Evolutionary conservation across 306 rosid genomes (phyloP).

Genomic region (Prinsepia uniflora): DNA sequence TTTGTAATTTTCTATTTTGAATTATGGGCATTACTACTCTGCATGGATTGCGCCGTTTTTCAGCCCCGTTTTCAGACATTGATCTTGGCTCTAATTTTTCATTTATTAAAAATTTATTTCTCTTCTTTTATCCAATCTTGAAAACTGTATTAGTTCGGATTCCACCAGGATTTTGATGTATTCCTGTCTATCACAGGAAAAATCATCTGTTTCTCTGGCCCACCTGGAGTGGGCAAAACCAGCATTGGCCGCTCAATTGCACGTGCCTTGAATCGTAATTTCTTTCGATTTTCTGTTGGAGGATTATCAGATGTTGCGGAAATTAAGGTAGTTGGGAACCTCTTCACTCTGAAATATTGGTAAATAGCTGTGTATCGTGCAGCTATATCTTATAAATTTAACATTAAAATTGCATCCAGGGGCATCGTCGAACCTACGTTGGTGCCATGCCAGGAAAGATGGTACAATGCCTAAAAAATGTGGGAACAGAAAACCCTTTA

Average conservation of each 20-base stretch:
- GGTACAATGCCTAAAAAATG: slow-evolving; percentile 97
- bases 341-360: slow-evolving; percentile 1
- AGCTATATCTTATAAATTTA: slow-evolving; percentile 16
- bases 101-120: too few species aligned
- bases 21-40: slow-evolving; percentile 6
- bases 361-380: not conserved
- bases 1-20: not conserved
- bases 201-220: slow-evolving; percentile 96
- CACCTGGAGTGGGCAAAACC: slow-evolving; percentile 99
- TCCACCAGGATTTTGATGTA: not conserved
- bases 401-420: slow-evolving; percentile 47
- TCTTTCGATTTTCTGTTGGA: slow-evolving; percentile 94
- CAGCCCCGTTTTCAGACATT: slow-evolving; percentile 8
- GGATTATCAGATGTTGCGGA: slow-evolving; percentile 97
- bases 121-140: not conserved
- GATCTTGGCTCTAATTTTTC: slow-evolving; percentile 10
- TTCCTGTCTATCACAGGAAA: slow-evolving; percentile 52
- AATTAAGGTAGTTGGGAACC: slow-evolving; percentile 65
- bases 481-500: slow-evolving; percentile 91
- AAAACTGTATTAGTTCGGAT: not conserved
- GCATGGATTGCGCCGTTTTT: slow-evolving; percentile 4
- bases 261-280: slow-evolving; percentile 90
- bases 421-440: slow-evolving; percentile 95
- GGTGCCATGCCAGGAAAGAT: slow-evolving; percentile 99
- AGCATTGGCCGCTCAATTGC: slow-evolving; percentile 99